Evolutionary conservation across 768 basidiomycete species (phyloP).

Genomic region (Imleria badia): DNA sequence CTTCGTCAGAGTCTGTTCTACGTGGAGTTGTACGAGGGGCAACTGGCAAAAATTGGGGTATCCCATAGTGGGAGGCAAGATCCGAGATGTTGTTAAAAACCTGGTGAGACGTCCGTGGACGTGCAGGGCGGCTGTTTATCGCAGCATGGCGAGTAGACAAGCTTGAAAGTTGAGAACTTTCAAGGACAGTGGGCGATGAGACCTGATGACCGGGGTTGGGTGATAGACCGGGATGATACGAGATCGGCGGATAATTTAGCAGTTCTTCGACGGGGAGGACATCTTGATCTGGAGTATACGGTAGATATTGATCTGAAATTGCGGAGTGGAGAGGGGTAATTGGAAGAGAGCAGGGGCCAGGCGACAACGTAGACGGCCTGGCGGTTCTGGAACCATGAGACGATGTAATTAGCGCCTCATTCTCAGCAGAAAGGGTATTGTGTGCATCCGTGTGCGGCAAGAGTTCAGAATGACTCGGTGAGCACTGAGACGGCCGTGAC

Average conservation of each 20-base stretch:
- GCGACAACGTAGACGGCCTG: conserved; percentile 55
- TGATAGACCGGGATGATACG: conserved; percentile 37
- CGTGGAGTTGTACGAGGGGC: conserved; percentile 60
- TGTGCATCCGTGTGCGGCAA: conserved; percentile 22
- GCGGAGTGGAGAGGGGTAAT: conserved; percentile 35
- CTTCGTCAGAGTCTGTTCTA: conserved; percentile 37
- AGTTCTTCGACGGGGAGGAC: conserved; percentile 36
- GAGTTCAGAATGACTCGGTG: conserved; percentile 23
- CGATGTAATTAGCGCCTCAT: conserved; percentile 44
- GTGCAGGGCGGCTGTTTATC: conserved; percentile 51
- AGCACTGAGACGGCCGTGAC: conserved; percentile 22
- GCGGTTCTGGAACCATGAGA: conserved; percentile 50
- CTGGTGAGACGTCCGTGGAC: conserved; percentile 67
- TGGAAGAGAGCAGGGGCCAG: conserved; percentile 30
- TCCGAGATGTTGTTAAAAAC: conserved; percentile 66
- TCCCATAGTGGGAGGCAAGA: conserved; percentile 76
- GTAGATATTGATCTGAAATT: conserved; percentile 48
- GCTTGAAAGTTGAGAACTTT: conserved; percentile 57
- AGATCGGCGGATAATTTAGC: conserved; percentile 50
- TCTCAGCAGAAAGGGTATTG: conserved; percentile 31
- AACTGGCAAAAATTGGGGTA: conserved; percentile 68
- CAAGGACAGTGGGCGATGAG: conserved; percentile 39
- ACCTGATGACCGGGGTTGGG: conserved; percentile 41
- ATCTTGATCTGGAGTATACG: conserved; percentile 41
- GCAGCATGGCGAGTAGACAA: conserved; percentile 52